Percentiles rank a stretch among this genome's conserved stretches.
Conservation (phyloP, 306 rosid genomes). For the Ochetophila trinervis region DNA sequence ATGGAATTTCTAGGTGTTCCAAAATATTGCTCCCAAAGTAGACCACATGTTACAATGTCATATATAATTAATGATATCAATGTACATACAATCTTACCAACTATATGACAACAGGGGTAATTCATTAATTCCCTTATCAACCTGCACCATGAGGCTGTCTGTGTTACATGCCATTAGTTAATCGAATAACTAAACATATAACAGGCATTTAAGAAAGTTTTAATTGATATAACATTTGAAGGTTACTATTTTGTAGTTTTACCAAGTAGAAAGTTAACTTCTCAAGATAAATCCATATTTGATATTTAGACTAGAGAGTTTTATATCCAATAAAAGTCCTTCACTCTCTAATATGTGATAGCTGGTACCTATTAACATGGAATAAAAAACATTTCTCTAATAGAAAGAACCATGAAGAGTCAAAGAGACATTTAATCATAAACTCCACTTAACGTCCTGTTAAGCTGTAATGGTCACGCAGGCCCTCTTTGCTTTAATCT, state of each 20-base stretch:
- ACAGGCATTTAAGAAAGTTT: too few species aligned
- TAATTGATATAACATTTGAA: neutral
- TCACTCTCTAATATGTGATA: neutral
- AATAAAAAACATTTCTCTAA: neutral
- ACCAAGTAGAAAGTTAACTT: neutral
- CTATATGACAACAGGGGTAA: neutral
- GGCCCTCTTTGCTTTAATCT: neutral
- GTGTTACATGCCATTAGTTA: too few species aligned
- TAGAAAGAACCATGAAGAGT: neutral
- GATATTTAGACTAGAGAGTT: neutral
- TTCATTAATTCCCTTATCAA: too few species aligned
- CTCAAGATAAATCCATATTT: neutral
- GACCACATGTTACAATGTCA: constrained; percentile 1
- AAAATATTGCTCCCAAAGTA: neutral
- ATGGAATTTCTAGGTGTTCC: neutral
- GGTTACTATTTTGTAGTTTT: neutral
- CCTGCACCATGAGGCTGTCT: too few species aligned
- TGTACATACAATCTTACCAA: neutral
- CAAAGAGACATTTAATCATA: neutral
- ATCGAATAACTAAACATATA: too few species aligned
- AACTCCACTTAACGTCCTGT: neutral
- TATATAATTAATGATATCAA: neutral
- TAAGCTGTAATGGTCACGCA: constrained; percentile 3
- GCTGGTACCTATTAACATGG: neutral
- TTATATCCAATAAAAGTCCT: too few species aligned